Conservation (phyloP, 108 stramenopile species). For the Aurantiochytrium sp. region DNA sequence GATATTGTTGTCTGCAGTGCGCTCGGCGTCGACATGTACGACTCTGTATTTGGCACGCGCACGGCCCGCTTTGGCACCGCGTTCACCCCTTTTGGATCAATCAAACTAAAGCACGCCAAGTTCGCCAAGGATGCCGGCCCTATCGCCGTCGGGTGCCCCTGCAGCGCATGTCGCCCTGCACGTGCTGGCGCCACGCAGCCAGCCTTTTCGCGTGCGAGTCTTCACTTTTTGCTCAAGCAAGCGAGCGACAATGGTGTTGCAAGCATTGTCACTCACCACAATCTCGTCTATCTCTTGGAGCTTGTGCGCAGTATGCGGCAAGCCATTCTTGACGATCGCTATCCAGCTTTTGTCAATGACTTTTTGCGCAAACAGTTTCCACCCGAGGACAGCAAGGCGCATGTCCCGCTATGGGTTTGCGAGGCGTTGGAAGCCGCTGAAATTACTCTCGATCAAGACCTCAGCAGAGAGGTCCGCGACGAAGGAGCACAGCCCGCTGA, state of each 20-base stretch:
- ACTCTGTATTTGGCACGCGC: constrained; percentile 95
- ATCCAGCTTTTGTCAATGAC: constrained; percentile 55
- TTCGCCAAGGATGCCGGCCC: constrained; percentile 54
- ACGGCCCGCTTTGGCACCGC: constrained; percentile 93
- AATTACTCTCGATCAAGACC: constrained; percentile 30
- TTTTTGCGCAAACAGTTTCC: constrained; percentile 67
- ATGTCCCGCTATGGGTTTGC: constrained; percentile 69
- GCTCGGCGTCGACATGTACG: constrained; percentile 94
- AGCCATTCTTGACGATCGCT: constrained; percentile 68
- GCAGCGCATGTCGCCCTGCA: constrained; percentile 54
- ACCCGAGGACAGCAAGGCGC: constrained; percentile 34
- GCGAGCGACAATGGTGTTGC: constrained; percentile 54
- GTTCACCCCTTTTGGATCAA: constrained; percentile 62
- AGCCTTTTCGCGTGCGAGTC: constrained; percentile 55
- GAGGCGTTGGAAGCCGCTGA: constrained; percentile 70
- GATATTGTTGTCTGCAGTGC: constrained; percentile 94
- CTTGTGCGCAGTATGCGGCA: constrained; percentile 74
- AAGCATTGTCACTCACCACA: constrained; percentile 84
- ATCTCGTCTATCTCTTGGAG: constrained; percentile 85
- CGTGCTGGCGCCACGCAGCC: constrained; percentile 26
- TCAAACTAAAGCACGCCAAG: constrained; percentile 65
- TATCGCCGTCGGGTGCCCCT: constrained; percentile 67
- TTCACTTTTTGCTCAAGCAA: constrained; percentile 71
- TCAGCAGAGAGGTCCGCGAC: neutral
- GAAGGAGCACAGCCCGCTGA: neutral